Base-by-base conservation (phyloP, 306 rosid genomes). In the Macrotyloma uniflorum region DNA sequence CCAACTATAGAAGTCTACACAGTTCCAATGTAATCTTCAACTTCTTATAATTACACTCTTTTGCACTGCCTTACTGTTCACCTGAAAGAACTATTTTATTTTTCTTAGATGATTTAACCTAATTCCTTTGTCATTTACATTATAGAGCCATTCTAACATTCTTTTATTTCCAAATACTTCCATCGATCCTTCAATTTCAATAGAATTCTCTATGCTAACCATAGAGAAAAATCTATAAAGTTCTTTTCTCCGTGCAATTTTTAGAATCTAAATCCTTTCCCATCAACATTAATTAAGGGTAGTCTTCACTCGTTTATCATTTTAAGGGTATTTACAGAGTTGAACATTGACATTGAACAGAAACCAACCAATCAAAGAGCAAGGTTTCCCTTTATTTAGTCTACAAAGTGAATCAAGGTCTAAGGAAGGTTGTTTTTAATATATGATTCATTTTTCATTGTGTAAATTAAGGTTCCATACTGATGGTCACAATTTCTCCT, bases 251-350 rank as follows among this genome's bases (percentile, higher is more conserved):
- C 12, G 2, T 0, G 4, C 38, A 43, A 46, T 42, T 42, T 54
- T 7, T 57, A 79, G 33, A 43, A 28, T 51, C 46, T 57, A 43
- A 78, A 67, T 36, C 22, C 67, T 38, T 75, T 40, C 50, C 28
- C 26, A 32, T 19, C 5, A 12, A 26, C 46, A 67, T 26, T 59
- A 57, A 68, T 40, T 40, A 5, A 19, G 40, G 75, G 12, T 18
- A n/a, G 61, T 28, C 50, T 46, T 57, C 40, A 43, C 19, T 69
- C 35, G 40, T 8, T 5, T 54, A 78, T 43, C 16, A 38, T 12
- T 38, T 54, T 24, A 42, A 16, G 13, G 18, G 24, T 33, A 45
- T 22, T 30, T 28, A 23, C 12, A 49, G 53, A 51, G 32, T 67
- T 42, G 43, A 43, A 1, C 67, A 53, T 28, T 32, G 20, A 49